Conservation (phyloP, 352 stramenopile species). For the Phytophthora meadii region DNA sequence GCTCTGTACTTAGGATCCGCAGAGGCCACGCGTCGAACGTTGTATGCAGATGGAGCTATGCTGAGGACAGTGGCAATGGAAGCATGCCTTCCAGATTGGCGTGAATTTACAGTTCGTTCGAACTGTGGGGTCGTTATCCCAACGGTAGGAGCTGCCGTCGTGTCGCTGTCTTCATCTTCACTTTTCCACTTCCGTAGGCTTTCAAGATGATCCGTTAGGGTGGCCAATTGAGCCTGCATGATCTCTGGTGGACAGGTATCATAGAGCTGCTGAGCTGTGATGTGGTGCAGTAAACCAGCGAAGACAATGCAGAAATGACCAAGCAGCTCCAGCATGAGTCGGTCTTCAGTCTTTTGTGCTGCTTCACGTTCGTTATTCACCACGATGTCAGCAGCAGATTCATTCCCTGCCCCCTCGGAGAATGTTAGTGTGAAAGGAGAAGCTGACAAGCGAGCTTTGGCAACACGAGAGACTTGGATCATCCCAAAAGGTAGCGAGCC, state of each 20-base stretch:
- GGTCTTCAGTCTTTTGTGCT: constrained; percentile 59
- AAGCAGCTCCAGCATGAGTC: constrained; percentile 62
- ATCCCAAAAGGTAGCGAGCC: constrained; percentile 55
- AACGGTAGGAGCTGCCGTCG: neutral
- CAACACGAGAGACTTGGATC: constrained; percentile 66
- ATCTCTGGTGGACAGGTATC: constrained; percentile 60
- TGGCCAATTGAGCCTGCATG: constrained; percentile 51
- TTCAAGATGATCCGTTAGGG: constrained; percentile 48
- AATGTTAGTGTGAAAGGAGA: constrained; percentile 30
- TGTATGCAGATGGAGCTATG: neutral
- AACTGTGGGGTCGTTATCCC: neutral
- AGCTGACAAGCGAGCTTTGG: constrained; percentile 26
- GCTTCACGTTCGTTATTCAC: constrained; percentile 47
- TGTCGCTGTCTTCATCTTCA: constrained; percentile 7
- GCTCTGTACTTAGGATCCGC: constrained; percentile 24
- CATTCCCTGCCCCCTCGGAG: constrained; percentile 11
- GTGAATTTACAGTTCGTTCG: constrained; percentile 8
- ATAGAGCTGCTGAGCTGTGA: constrained; percentile 55
- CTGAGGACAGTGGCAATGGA: constrained; percentile 8
- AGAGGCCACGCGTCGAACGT: constrained; percentile 24
- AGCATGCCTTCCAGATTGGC: constrained; percentile 20
- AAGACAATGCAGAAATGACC: constrained; percentile 63
- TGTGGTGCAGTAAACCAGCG: constrained; percentile 64
- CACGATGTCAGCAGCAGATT: constrained; percentile 18
- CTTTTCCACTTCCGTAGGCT: constrained; percentile 24